Percentiles rank a stretch among this genome's conserved stretches.
Conservation (phyloP, 305 asterid genomes). For the Fraxinus latifolia region DNA sequence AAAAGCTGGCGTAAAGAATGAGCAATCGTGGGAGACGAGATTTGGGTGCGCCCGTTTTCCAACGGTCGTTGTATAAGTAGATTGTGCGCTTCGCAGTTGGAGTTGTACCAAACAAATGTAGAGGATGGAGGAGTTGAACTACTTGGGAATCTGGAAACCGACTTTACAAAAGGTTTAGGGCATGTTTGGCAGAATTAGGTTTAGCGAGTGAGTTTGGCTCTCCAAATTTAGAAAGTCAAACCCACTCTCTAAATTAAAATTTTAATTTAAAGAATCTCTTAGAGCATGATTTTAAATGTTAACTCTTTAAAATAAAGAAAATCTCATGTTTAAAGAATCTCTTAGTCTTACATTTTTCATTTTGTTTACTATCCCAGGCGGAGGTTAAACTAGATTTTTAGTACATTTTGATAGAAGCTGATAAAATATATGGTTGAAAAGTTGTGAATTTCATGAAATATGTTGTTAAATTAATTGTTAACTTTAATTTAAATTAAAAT, state of each 20-base stretch:
- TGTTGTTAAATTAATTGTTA: no score
- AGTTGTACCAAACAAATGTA: conserved; percentile 5
- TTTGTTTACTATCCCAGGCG: not conserved
- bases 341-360: not conserved
- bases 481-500: no score
- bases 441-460: not conserved
- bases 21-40: conserved; percentile 18
- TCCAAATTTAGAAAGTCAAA: no score
- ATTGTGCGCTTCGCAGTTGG: not conserved
- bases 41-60: conserved; percentile 26
- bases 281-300: no score
- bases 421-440: no score
- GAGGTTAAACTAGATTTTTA: not conserved
- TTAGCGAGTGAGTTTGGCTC: no score
- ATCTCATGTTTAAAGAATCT: no score
- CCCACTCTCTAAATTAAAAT: no score
- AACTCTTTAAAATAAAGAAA: no score
- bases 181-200: not conserved
- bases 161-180: not conserved
- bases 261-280: no score
- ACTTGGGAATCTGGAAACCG: not conserved
- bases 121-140: not conserved
- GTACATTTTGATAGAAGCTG: no score
- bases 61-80: conserved; percentile 21
- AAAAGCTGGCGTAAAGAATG: conserved; percentile 13